Evolutionary conservation across 1,284 basidiomycete genomes (phyloP).

Genomic region (Peniophora sp.): DNA sequence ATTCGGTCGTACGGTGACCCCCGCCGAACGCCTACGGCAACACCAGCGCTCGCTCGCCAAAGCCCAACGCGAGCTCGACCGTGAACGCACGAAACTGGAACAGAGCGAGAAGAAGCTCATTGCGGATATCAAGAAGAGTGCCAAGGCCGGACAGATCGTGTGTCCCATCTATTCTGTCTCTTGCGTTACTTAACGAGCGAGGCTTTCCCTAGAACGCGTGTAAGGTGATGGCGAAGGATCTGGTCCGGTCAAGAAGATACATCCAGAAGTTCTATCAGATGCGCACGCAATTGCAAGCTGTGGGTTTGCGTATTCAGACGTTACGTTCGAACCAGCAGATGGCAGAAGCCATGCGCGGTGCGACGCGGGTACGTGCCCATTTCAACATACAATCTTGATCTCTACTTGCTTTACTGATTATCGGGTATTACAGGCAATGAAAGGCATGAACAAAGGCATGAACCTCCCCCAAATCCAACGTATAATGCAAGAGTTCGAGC

Average conservation of each 20-base stretch:
- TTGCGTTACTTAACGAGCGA: slow-evolving; percentile 12
- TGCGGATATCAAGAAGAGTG: slow-evolving; percentile 93
- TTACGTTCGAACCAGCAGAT: slow-evolving; percentile 97
- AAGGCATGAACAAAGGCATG: slow-evolving; percentile 92
- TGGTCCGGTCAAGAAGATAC: slow-evolving; percentile 92
- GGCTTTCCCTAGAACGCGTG: slow-evolving; percentile 73
- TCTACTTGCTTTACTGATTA: too few species aligned
- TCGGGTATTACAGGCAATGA: slow-evolving; percentile 87
- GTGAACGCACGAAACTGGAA: slow-evolving; percentile 92
- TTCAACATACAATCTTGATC: too few species aligned
- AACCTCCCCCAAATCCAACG: slow-evolving; percentile 93
- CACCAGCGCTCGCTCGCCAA: slow-evolving; percentile 95
- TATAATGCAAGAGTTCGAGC: slow-evolving; percentile 98
- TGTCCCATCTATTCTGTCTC: slow-evolving; percentile 17
- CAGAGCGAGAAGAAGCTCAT: slow-evolving; percentile 92
- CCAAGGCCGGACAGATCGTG: slow-evolving; percentile 94
- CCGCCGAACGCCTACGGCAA: slow-evolving; percentile 92
- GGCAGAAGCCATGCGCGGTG: slow-evolving; percentile 98
- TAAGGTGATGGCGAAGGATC: slow-evolving; percentile 99
- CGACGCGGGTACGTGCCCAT: slow-evolving; percentile 69
- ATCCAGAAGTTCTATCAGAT: slow-evolving; percentile 99
- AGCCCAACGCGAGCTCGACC: slow-evolving; percentile 94
- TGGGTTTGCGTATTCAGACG: slow-evolving; percentile 93
- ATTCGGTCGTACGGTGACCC: slow-evolving; percentile 91
- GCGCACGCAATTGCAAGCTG: slow-evolving; percentile 97